Percentiles rank a stretch among this genome's conserved stretches.
These are phyloP conservation scores for Saccharomyces hybrid DNA, from an alignment of 1,139 yeast genomes.

Conservation along the genomic window DNA sequence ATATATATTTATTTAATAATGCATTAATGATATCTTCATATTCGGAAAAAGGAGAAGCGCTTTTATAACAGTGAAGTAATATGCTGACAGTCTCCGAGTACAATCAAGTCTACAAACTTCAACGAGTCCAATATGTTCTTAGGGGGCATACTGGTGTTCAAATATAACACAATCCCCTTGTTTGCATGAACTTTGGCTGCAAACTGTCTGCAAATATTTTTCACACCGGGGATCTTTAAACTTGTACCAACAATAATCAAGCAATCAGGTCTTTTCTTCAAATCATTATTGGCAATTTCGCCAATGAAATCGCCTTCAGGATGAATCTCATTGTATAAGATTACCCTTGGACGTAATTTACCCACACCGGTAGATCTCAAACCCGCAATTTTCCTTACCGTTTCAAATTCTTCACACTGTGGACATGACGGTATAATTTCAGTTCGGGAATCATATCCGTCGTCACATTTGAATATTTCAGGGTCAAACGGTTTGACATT, in stretches of 20 bases:
- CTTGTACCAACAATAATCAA: slow-evolving; percentile 81
- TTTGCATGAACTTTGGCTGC: slow-evolving; percentile 57
- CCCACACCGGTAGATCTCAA: slow-evolving; percentile 73
- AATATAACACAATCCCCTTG: slow-evolving; percentile 51
- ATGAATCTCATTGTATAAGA: slow-evolving; percentile 77
- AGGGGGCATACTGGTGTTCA: slow-evolving; percentile 48
- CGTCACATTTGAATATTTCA: slow-evolving; percentile 31
- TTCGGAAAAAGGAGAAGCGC: neutral
- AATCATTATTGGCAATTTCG: slow-evolving; percentile 58
- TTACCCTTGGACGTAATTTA: slow-evolving; percentile 70
- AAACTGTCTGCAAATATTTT: slow-evolving; percentile 62
- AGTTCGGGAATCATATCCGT: slow-evolving; percentile 13
- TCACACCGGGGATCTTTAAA: slow-evolving; percentile 78
- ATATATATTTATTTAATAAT: slow-evolving; percentile 1
- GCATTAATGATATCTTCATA: neutral
- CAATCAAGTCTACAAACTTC: slow-evolving; percentile 46
- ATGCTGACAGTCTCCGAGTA: slow-evolving; percentile 54
- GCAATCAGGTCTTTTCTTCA: slow-evolving; percentile 63
- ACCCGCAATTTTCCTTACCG: slow-evolving; percentile 48
- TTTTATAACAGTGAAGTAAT: slow-evolving; percentile 14
- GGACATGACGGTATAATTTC: slow-evolving; percentile 45
- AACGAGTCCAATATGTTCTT: slow-evolving; percentile 43
- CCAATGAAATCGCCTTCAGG: slow-evolving; percentile 83
- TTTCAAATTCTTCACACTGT: slow-evolving; percentile 48
- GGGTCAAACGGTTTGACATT: slow-evolving; percentile 40